phyloP scores from a whole-genome alignment of 2,329 filamentous ascomycete genomes.

The Neodidymelliopsis sp. region DNA sequence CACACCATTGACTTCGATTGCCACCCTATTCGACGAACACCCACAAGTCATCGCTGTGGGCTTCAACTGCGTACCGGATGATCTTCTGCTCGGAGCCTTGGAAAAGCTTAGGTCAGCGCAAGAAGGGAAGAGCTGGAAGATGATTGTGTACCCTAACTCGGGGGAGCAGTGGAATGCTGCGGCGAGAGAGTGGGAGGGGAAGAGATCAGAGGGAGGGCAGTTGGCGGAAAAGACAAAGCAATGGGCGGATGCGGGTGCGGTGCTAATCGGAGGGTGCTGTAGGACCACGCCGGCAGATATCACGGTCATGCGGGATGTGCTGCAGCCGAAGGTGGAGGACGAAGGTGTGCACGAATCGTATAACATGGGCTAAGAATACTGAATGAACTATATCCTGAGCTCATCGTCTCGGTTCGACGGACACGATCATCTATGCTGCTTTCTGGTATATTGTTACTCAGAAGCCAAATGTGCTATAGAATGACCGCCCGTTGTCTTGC shows the following conservation, averaged over 20 bases:
- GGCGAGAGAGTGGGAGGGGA: conserved; percentile 47
- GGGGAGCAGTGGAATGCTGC: conserved; percentile 56
- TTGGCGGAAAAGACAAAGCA: conserved; percentile 41
- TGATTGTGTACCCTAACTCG: conserved; percentile 56
- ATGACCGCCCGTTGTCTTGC: too few species aligned
- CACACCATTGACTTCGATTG: conserved; percentile 46
- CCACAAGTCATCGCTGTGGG: conserved; percentile 53
- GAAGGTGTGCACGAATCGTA: background rate
- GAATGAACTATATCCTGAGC: background rate
- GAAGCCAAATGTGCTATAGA: too few species aligned
- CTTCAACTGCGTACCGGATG: conserved; percentile 55
- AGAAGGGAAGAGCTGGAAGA: conserved; percentile 26
- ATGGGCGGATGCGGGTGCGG: conserved; percentile 49
- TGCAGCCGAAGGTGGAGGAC: conserved; percentile 17
- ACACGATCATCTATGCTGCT: too few species aligned
- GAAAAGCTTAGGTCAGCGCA: conserved; percentile 34
- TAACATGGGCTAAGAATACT: background rate
- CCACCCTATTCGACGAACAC: conserved; percentile 36
- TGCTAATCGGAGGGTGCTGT: conserved; percentile 58
- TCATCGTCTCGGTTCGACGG: background rate
- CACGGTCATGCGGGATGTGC: conserved; percentile 37
- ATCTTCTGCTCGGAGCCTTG: conserved; percentile 45
- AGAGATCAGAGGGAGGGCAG: conserved; percentile 28
- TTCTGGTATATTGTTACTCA: too few species aligned
- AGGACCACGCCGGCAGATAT: conserved; percentile 54